Evolutionary conservation across 805 yeast genomes (phyloP), one percentile per base, ranked within the genome.

Genomic region (Ogataea methylovora): DNA sequence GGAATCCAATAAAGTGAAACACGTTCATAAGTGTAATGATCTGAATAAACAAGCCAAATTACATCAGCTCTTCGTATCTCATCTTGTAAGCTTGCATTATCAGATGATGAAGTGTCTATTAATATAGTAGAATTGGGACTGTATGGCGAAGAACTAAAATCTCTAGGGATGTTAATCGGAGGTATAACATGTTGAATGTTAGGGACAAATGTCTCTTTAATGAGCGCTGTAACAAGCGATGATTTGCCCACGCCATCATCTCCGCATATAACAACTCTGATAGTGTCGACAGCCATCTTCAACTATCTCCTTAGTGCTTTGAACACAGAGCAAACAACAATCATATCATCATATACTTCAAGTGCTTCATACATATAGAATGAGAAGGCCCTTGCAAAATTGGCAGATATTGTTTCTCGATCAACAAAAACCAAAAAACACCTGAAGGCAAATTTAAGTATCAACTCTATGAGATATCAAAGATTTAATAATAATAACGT

Each of bases 1-100:
- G 94, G 92, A 72, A 92, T 79, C 99, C 99, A 92, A 55, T 87
- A 87, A 17, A 90, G 63, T 3, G 95, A 78, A 4, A 92, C 76
- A 30, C 97, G 68, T 54, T 92, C 97, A 52, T 87, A 92, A 0
- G 97, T 86, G 52, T 87, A 92, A 49, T 87, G 95, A 51, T 88
- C 97, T 3, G 92, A 74, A 52, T 88, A 92, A 0, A 92, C 86
- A n/a, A 92, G 69, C 90, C 96, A 83, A 2, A 92, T 83, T 11
- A 87, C 97, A 56, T 84, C 90, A 0, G 97, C 92, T 34, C 73
- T 69, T 30, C 94, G 70, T 42, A 92, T 71, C 52, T 86, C 95
- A 22, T 69, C 64, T 38, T 83, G 84, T 11, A 92, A 59, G 0
- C 61, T 52, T 1, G 60, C 58, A 23, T 76, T 58, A 49, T 86